A percentile compares a stretch with the other conserved stretches of the same genome.
phyloP scores from a whole-genome alignment of 352 stramenopile genomes.

The Phytophthora fragariaefolia region DNA sequence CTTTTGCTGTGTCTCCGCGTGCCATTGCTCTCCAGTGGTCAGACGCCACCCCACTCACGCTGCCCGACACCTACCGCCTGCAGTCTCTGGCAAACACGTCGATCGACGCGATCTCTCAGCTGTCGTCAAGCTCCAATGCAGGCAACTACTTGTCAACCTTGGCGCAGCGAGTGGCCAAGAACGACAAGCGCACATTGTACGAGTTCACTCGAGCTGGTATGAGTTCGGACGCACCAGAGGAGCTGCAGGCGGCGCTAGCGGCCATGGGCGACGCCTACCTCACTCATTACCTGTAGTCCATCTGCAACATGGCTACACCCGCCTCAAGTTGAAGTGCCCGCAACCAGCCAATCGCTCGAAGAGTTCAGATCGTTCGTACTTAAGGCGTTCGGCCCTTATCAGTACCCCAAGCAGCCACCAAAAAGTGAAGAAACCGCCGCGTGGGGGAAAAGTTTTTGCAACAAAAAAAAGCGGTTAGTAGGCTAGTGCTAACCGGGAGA shows the following conservation, averaged over 20 bases:
- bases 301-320: constrained; percentile 14
- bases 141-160: constrained; percentile 56
- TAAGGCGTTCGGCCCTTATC: constrained; percentile 18
- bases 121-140: constrained; percentile 50
- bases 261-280: constrained; percentile 54
- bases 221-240: constrained; percentile 69
- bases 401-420: constrained; percentile 15
- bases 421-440: constrained; percentile 9
- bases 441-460: background rate
- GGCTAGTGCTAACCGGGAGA: constrained; percentile 3
- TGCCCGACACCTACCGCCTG: constrained; percentile 34
- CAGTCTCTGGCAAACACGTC: constrained; percentile 26
- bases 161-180: constrained; percentile 40
- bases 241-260: constrained; percentile 59
- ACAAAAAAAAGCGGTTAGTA: background rate
- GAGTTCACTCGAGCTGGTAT: constrained; percentile 81
- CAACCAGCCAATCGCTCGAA: constrained; percentile 14
- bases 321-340: constrained; percentile 20
- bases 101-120: constrained; percentile 54
- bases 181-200: constrained; percentile 70
- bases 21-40: constrained; percentile 56
- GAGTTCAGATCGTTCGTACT: constrained; percentile 23
- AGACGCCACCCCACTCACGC: constrained; percentile 21
- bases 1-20: constrained; percentile 28
- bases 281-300: constrained; percentile 21